A percentile compares a stretch with the other conserved stretches of the same genome.
Conservation (phyloP, 2,329 filamentous ascomycete species). For the Xylariaceae sp. region DNA sequence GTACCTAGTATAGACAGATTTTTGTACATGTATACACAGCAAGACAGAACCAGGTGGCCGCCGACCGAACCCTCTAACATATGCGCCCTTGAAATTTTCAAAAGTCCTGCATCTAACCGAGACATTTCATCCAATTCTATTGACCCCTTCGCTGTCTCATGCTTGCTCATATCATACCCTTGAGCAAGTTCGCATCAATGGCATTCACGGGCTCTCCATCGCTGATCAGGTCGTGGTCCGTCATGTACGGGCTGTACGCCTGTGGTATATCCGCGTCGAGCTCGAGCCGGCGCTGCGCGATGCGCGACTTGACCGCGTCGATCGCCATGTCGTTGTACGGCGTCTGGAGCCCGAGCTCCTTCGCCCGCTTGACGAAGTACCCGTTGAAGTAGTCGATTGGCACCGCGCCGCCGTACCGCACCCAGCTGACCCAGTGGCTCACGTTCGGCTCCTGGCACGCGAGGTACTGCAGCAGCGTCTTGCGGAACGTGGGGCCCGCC, state of each 20-base stretch:
- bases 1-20: no score
- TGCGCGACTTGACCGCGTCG: constrained; percentile 68
- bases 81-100: no score
- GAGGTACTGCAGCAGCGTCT: constrained; percentile 51
- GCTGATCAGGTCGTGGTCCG: constrained; percentile 24
- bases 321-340: constrained; percentile 68
- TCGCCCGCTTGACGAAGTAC: constrained; percentile 72
- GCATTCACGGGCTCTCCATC: no score
- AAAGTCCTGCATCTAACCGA: no score
- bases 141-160: no score
- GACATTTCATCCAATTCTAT: no score
- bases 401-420: constrained; percentile 56
- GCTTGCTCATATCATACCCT: no score
- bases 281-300: constrained; percentile 31
- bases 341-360: constrained; percentile 65
- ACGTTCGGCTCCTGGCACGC: constrained; percentile 49
- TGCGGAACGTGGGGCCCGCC: constrained; percentile 56
- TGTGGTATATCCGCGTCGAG: constrained; percentile 23
- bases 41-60: no score
- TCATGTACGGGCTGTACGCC: constrained; percentile 23
- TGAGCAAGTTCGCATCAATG: no score
- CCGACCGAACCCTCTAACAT: no score
- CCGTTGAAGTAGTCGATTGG: constrained; percentile 86
- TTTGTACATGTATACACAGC: no score
- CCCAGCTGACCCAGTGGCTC: constrained; percentile 64